Evolutionary conservation across 331 rosid species (phyloP), one percentile per base, ranked within the genome.

Genomic region (Pyrus hybrid): DNA sequence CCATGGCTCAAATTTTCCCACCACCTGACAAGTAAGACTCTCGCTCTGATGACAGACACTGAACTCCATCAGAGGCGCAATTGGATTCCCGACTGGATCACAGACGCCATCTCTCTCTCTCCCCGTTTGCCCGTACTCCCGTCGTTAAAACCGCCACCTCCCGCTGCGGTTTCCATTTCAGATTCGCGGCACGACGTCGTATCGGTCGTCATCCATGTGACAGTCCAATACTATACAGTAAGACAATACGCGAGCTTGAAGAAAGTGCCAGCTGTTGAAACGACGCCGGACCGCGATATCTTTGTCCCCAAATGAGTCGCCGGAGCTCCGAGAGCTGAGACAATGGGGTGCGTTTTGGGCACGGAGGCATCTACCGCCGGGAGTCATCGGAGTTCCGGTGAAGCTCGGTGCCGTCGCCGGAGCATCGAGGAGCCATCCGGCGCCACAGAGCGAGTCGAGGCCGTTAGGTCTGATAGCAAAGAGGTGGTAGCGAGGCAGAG

Each of bases 321-420:
- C 29, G 68, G 25, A 79, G 68, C 76, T 70, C 26, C 30, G 29
- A 1, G 64, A 58, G 64, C 30, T 58, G 64, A 58, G 28, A 58
- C 83, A 79, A 94, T 94, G 99, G 97, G 99, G 75, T 94, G 99
- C 85, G 89, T 89, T 81, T 86, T 92, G 70, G 91, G 96, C 78
- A 83, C 74, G 74, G 81, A 80, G 18, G 74, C 47, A 10, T 10
- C 47, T 0, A 0, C 77, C 7, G 71, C 68, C 35, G 72, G 45
- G 7, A 75, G 26, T 41, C 75, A 76, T 17, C 66, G 82, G 37
- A 56, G 71, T 33, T 23, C 74, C 13, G 65, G 74, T 78, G 85
- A 83, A 41, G 82, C 72, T 72, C 81, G 21, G 45, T 14, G 41
- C 25, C 83, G 85, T 30, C 77, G 83, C 47, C 85, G 87, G 71